Base-by-base conservation (phyloP, 352 stramenopile species). In the Poterioochromonas sp. region DNA sequence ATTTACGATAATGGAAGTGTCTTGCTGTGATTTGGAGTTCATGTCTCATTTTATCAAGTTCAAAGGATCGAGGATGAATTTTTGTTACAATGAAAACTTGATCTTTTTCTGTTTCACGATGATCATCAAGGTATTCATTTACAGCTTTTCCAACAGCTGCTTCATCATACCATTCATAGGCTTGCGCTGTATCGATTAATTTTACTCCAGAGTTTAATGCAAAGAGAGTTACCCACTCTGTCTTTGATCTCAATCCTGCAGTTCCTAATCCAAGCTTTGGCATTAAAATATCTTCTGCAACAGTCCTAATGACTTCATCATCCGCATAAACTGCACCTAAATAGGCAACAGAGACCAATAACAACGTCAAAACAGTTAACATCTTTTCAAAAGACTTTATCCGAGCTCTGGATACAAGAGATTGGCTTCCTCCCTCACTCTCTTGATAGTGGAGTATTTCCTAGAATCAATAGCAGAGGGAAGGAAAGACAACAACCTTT, bases 101-200 rank as follows among this genome's bases (percentile, higher is more conserved):
- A 20, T 5, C 26, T 2, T 15, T 1, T 2, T 37, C 1, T 39
- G 1, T 34, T 54, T 58, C 11, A 39, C 2, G 2, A 43, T 69
- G 12, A 32, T 62, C 51, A 51, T 51, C 43, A 37, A 82, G 0
- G 11, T 54, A 65, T 40, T 34, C 65, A 15, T 0, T 0, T 0
- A 89, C 40, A 12, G 84, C 86, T 54, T 63, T 53, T 2, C 83
- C 87, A 0, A 88, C 83, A n/a, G 87, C 85, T 41, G 79, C 71
- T 79, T 91, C 86, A 70, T 85, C 81, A 78, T 91, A 91, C 86
- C 85, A 90, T 44, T 85, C 83, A 58, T 83, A 80, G 8, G 83
- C 84, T 69, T 90, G 85, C 0, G 86, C 86, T 68, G 84, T 88
- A 65, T 90, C 86, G 35, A 91, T 51, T 73, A 84, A 85, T 29